Percentiles rank a stretch among this genome's conserved stretches.
Evolutionary conservation across 1,284 basidiomycete genomes (phyloP).

Genomic region (Moesziomyces sp.): DNA sequence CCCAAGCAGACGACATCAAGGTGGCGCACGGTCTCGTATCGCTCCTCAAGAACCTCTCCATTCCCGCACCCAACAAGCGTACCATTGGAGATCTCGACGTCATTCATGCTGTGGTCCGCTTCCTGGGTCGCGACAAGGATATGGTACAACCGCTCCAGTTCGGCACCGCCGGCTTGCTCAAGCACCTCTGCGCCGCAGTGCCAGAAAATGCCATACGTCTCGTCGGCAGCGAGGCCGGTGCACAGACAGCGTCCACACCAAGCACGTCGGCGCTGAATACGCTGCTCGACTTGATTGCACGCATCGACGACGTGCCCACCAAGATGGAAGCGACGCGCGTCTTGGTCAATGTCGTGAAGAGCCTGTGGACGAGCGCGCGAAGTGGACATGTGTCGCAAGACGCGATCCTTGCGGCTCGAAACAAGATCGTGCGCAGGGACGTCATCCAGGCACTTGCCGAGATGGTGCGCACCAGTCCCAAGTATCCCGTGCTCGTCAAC

Average conservation of each 20-base stretch:
- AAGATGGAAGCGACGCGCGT: constrained; percentile 90
- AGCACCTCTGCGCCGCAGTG: constrained; percentile 80
- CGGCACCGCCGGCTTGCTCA: constrained; percentile 84
- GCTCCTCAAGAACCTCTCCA: constrained; percentile 60
- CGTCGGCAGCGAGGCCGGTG: constrained; percentile 68
- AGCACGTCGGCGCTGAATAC: constrained; percentile 72
- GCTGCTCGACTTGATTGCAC: constrained; percentile 78
- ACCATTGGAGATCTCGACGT: constrained; percentile 43
- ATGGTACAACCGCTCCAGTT: constrained; percentile 77
- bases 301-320: constrained; percentile 83
- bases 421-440: constrained; percentile 25
- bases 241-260: neutral
- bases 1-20: constrained; percentile 47
- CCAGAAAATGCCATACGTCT: constrained; percentile 73
- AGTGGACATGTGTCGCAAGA: constrained; percentile 1
- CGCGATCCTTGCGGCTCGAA: constrained; percentile 6
- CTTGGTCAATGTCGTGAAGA: constrained; percentile 79
- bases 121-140: constrained; percentile 49
- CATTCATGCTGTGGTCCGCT: constrained; percentile 21
- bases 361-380: constrained; percentile 46
- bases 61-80: constrained; percentile 55
- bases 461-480: constrained; percentile 79
- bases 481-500: constrained; percentile 85
- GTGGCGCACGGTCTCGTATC: constrained; percentile 55
- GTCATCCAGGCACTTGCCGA: constrained; percentile 73